Evolutionary conservation across 345 rosid genomes (phyloP).

Genomic region (Capsella bursapastoris): DNA sequence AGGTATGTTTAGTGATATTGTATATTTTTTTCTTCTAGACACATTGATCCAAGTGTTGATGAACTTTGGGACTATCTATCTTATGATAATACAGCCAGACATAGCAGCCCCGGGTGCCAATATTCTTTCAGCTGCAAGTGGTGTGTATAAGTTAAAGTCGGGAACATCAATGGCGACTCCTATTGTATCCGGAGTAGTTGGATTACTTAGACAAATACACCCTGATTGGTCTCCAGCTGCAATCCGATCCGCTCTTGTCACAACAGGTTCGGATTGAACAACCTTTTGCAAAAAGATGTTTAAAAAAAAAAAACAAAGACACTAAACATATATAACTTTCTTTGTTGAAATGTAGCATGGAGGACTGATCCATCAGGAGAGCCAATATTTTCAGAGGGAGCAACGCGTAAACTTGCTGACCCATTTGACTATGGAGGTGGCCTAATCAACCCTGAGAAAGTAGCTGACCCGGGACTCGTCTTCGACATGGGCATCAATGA

Average conservation of each 20-base stretch:
- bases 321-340: not conserved
- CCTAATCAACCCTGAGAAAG: conserved; percentile 55
- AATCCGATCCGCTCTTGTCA: conserved; percentile 56
- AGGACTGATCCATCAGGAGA: conserved; percentile 52
- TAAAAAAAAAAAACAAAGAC: not conserved
- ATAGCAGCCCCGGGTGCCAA: conserved; percentile 58
- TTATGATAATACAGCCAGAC: conserved; percentile 48
- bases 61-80: not conserved
- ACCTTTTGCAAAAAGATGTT: not conserved
- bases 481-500: conserved; percentile 61
- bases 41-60: conserved; percentile 6
- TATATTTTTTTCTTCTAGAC: not conserved
- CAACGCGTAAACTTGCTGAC: conserved; percentile 54
- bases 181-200: conserved; percentile 51
- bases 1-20: conserved; percentile 19
- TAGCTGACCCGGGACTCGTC: conserved; percentile 62
- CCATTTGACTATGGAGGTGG: conserved; percentile 82
- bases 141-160: conserved; percentile 33
- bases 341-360: conserved; percentile 36
- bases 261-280: conserved; percentile 34
- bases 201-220: conserved; percentile 43
- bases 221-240: conserved; percentile 59
- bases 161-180: conserved; percentile 59
- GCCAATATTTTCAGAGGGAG: conserved; percentile 63
- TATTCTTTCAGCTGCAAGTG: conserved; percentile 43